Evolutionary conservation across 2,329 filamentous ascomycete species (phyloP), one percentile per base, ranked within the genome.

Genomic region (Aspergillus vadensis): DNA sequence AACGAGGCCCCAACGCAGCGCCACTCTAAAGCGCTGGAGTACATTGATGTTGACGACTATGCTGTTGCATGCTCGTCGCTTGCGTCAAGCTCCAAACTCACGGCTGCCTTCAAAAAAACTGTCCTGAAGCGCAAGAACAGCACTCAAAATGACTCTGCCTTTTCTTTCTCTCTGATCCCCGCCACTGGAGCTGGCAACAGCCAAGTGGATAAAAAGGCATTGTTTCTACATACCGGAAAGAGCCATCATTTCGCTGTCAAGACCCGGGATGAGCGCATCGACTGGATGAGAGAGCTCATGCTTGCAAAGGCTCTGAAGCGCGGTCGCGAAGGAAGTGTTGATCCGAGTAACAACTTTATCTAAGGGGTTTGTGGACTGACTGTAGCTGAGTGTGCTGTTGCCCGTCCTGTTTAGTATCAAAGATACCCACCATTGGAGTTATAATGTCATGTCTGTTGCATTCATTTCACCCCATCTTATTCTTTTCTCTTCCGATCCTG

Each of bases 191-290:
- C 25, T 27, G 25, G 25, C 25, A 77, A 70, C 59, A 80, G 66
- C 56, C 85, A 82, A 71, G 59, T 66, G 81, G 71, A 78, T 73
- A 68, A 66, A 12, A 73, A 70, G 47, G 30, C 65, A 44, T 51
- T 76, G 50, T 75, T 79, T 63, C 49, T 64, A 7, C 69, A 85
- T 17, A 87, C 85, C 9, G 87, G 86, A 69, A 97, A 97, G 83
- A 90, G 91, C 48, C 94, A 98, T 72, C 92, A 98, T 75, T 98
- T 98, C 74, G 91, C 94, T 0, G 94, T 97, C 68, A 90, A 89
- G 78, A 87, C 83, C 69, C 86, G 92, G 14, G 91, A 97, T 72
- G 91, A 97, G 74, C 86, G 94, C 63, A 97, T 98, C 70, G 94
- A 97, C 75, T 99, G 95, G 95, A 79, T 80, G 77, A 71, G 78